Conservation (phyloP, 768 basidiomycete genomes). For the Candolleomyces aberdarensis region DNA sequence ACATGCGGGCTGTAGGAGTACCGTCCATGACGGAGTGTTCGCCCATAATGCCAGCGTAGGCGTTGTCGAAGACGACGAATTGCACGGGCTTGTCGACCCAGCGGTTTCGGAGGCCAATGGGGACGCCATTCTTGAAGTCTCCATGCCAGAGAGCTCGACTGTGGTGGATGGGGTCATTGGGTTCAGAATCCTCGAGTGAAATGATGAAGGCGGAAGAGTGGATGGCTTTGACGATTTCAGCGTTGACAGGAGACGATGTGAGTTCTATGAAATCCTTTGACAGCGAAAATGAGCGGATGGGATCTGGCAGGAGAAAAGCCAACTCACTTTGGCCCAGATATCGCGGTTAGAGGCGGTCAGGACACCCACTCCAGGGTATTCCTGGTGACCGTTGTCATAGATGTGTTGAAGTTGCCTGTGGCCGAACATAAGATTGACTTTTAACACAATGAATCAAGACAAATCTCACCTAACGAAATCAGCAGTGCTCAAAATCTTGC, state of each 20-base stretch:
- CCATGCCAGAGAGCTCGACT: slow-evolving; percentile 85
- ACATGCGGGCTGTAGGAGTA: slow-evolving; percentile 73
- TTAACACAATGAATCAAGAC: background rate
- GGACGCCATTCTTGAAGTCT: slow-evolving; percentile 42
- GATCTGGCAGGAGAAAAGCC: background rate
- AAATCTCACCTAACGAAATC: slow-evolving; percentile 60
- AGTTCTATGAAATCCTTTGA: slow-evolving; percentile 63
- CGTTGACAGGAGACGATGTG: slow-evolving; percentile 57
- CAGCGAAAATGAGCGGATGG: background rate
- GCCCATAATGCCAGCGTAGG: slow-evolving; percentile 82
- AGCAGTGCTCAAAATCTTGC: slow-evolving; percentile 55
- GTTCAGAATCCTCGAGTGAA: slow-evolving; percentile 66
- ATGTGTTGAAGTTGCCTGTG: slow-evolving; percentile 70
- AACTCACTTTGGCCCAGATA: slow-evolving; percentile 77
- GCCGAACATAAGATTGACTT: background rate
- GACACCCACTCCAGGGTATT: slow-evolving; percentile 74
- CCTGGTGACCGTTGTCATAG: slow-evolving; percentile 57
- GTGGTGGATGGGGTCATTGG: slow-evolving; percentile 49
- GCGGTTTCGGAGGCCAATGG: slow-evolving; percentile 65
- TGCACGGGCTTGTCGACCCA: slow-evolving; percentile 92
- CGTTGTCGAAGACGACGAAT: slow-evolving; percentile 83
- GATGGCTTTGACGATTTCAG: slow-evolving; percentile 62
- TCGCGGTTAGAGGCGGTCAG: slow-evolving; percentile 81
- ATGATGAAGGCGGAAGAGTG: slow-evolving; percentile 86
- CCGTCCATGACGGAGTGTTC: slow-evolving; percentile 94